These are phyloP conservation scores for Clavariopsis aquatica DNA, from an alignment of 495 filamentous ascomycete species.

Conservation along the genomic window DNA sequence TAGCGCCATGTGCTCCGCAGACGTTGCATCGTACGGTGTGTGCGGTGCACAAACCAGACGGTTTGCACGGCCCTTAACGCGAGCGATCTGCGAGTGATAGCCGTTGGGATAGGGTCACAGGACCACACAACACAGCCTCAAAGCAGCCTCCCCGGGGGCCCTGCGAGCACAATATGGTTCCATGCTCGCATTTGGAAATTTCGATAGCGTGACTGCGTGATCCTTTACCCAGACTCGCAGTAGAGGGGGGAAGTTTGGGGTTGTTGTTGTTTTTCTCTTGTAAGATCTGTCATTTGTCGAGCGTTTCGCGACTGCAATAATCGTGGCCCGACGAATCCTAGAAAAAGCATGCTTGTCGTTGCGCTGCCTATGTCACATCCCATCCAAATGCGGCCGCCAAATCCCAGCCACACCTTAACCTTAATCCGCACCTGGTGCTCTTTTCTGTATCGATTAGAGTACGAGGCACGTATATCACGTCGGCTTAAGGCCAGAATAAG, in stretches of 20 bases:
- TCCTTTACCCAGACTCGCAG: no score
- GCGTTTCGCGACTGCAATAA: no score
- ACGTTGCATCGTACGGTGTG: not conserved
- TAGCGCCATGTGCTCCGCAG: no score
- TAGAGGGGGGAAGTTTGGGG: no score
- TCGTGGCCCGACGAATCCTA: no score
- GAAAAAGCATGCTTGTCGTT: no score
- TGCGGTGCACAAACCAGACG: not conserved
- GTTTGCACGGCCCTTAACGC: not conserved
- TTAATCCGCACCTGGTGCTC: constrained; percentile 6
- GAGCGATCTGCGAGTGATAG: not conserved
- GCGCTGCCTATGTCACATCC: no score
- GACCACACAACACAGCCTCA: not conserved
- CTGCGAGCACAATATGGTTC: not conserved
- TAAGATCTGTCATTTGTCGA: no score
- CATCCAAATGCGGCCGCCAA: no score
- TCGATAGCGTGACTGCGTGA: not conserved
- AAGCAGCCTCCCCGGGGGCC: not conserved
- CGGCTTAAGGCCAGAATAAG: not conserved
- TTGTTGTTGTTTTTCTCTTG: no score
- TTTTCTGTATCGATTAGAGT: constrained; percentile 3
- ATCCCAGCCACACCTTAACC: constrained; percentile 9
- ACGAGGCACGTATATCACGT: not conserved
- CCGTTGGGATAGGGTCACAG: not conserved
- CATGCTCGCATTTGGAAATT: not conserved